Evolutionary conservation across 1,284 basidiomycete species (phyloP), one percentile per base, ranked within the genome.

Genomic region (Pascua guehoae): DNA sequence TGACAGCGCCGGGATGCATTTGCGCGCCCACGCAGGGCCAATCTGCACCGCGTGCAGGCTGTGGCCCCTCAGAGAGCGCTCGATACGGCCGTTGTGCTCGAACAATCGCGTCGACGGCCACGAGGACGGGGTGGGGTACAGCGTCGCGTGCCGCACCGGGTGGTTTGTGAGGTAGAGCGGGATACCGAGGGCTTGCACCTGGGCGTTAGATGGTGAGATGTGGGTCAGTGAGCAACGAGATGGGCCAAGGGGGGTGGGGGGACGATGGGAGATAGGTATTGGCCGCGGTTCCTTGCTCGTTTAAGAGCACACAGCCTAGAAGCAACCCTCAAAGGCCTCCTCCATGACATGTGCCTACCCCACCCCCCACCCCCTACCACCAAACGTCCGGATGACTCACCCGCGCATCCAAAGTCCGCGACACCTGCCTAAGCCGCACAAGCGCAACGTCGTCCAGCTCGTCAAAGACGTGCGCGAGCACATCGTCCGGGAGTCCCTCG

Each of bases 401-500:
- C 49, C 70, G 49, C n/a, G 53, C 32, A 11, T 52, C 47, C 17
- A 68, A 45, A 0, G 15, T 15, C 16, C 49, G 53, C 17, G 54
- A 59, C 8, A 68, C 62, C 9, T 12, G 37, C 24, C 60, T 56
- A 14, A 69, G 49, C 1, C 47, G 39, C n/a, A 65, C 49, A 7
- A 74, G 59, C 11, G 64, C 62, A 8, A 17, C n/a, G 8, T 67
- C 39, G n/a, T 58, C 55, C 8, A 74, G 58, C 15, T 52, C 56
- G 11, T 60, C 53, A 5, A 71, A 56, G 12, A 74, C 63, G 36
- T 67, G 55, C 8, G 56, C 52, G 5, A 74, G 55, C 12, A 70
- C 65, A 62, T 74, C 72, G 57, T 73, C 71, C 2, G 72, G 72
- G 5, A 74, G 47, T 14, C 60, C 57, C 42, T 71, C 66, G n/a